Percentiles rank a stretch among this genome's conserved stretches.
These are phyloP conservation scores for Syzygium aqueum DNA, from an alignment of 345 rosid genomes.

Conservation along the genomic window DNA sequence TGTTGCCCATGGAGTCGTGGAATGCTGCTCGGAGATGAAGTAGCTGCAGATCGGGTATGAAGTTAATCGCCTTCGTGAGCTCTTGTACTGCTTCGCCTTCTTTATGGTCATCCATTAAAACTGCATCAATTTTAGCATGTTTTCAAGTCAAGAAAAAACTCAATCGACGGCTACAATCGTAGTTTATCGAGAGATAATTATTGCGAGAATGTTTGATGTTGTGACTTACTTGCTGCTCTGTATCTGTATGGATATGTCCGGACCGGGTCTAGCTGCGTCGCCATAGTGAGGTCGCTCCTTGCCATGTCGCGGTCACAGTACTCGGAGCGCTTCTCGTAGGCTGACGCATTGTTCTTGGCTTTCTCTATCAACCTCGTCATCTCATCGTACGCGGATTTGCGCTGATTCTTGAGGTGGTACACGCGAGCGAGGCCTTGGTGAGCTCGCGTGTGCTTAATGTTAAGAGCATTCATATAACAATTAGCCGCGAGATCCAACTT, in stretches of 20 bases:
- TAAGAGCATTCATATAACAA: slow-evolving; percentile 82
- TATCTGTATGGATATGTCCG: slow-evolving; percentile 97
- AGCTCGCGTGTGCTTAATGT: slow-evolving; percentile 93
- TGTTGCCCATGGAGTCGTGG: slow-evolving; percentile 71
- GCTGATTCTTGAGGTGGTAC: slow-evolving; percentile 70
- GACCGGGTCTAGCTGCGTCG: slow-evolving; percentile 80
- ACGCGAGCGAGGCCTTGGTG: slow-evolving; percentile 97
- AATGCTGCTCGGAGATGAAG: slow-evolving; percentile 93
- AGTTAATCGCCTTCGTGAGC: slow-evolving; percentile 68
- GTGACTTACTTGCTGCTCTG: slow-evolving; percentile 78
- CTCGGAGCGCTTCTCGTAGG: slow-evolving; percentile 93
- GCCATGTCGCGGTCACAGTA: slow-evolving; percentile 95
- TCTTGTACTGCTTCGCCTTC: slow-evolving; percentile 83
- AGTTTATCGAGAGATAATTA: neutral
- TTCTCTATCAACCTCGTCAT: slow-evolving; percentile 94
- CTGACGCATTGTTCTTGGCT: slow-evolving; percentile 83
- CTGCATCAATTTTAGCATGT: slow-evolving; percentile 21
- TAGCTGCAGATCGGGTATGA: slow-evolving; percentile 92
- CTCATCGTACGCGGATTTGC: slow-evolving; percentile 87
- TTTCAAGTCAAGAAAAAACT: neutral
- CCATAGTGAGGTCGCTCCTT: slow-evolving; percentile 68
- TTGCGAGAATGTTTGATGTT: neutral
- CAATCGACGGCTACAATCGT: neutral
- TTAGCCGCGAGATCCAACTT: slow-evolving; percentile 87
- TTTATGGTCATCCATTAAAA: slow-evolving; percentile 92